Evolutionary conservation across 2,329 filamentous ascomycete genomes (phyloP).

Genomic region (Zymoseptoria brevis): DNA sequence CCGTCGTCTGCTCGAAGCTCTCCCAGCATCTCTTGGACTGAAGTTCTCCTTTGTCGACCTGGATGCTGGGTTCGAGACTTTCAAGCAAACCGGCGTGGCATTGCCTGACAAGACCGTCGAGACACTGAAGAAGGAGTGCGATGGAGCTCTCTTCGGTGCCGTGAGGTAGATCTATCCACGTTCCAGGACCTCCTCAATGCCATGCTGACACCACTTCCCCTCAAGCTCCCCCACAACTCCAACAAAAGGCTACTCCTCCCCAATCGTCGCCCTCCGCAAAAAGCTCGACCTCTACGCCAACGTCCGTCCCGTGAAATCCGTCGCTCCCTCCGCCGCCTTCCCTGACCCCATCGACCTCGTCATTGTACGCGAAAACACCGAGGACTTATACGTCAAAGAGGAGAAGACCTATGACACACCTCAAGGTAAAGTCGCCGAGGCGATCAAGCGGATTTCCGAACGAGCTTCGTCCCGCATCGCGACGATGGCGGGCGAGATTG

Average conservation of each 20-base stretch:
- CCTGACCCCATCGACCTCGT: slow-evolving; percentile 77
- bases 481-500: slow-evolving; percentile 90
- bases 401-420: slow-evolving; percentile 73
- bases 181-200: background rate
- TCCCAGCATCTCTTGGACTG: slow-evolving; percentile 81
- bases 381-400: slow-evolving; percentile 97
- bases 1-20: slow-evolving; percentile 81
- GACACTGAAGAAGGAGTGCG: slow-evolving; percentile 80
- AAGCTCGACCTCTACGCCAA: slow-evolving; percentile 93
- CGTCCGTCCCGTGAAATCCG: slow-evolving; percentile 87
- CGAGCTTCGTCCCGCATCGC: slow-evolving; percentile 79
- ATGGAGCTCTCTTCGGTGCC: slow-evolving; percentile 92
- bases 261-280: slow-evolving; percentile 95
- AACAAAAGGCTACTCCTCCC: slow-evolving; percentile 91
- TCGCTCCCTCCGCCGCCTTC: slow-evolving; percentile 48
- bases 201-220: background rate
- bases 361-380: slow-evolving; percentile 97
- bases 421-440: slow-evolving; percentile 79
- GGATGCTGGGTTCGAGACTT: slow-evolving; percentile 86
- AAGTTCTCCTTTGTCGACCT: slow-evolving; percentile 94
- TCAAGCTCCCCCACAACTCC: slow-evolving; percentile 69
- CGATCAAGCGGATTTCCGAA: slow-evolving; percentile 93
- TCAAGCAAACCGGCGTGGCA: slow-evolving; percentile 79
- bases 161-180: slow-evolving; percentile 45
- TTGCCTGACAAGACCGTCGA: slow-evolving; percentile 88